Percentiles rank a stretch among this genome's conserved stretches.
Conservation (phyloP, 2,329 filamentous ascomycete species). For the Claviceps fusiformis region DNA sequence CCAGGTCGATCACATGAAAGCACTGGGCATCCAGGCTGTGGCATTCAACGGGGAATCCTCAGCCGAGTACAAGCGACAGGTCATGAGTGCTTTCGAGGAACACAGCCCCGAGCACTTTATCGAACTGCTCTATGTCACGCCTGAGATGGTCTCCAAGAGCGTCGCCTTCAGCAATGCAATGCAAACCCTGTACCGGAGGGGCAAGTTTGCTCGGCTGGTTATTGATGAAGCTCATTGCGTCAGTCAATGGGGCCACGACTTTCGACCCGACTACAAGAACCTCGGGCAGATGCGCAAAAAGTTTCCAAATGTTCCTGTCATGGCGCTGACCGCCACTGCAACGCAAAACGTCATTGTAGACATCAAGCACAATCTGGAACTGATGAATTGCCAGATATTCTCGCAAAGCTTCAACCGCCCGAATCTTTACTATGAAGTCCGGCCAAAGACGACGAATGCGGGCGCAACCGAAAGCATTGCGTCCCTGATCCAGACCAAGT, state of each 20-base stretch:
- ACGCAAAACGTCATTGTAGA: conserved; percentile 87
- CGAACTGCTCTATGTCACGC: conserved; percentile 86
- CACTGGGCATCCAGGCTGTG: conserved; percentile 63
- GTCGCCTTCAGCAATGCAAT: conserved; percentile 52
- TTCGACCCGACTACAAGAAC: conserved; percentile 87
- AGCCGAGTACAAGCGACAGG: conserved; percentile 45
- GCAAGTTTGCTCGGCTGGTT: conserved; percentile 75
- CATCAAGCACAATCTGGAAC: conserved; percentile 81
- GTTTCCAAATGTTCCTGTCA: conserved; percentile 72
- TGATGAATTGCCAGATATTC: conserved; percentile 64
- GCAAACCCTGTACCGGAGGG: conserved; percentile 50
- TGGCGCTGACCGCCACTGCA: conserved; percentile 90
- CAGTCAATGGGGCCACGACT: conserved; percentile 98
- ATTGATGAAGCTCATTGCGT: conserved; percentile 99
- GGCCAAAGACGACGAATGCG: conserved; percentile 50
- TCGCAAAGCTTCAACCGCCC: conserved; percentile 94
- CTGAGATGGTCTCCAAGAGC: conserved; percentile 90
- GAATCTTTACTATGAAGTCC: conserved; percentile 82
- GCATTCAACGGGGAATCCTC: conserved; percentile 68
- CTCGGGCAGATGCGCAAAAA: conserved; percentile 59
- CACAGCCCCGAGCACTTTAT: conserved; percentile 59
- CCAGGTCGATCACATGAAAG: conserved; percentile 71
- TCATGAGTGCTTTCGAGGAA: conserved; percentile 51
- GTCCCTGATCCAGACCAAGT: conserved; percentile 55
- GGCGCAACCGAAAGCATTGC: conserved; percentile 34